These are phyloP conservation scores for Venturia pyrina DNA, from an alignment of 2,329 filamentous ascomycete genomes.

Conservation along the genomic window DNA sequence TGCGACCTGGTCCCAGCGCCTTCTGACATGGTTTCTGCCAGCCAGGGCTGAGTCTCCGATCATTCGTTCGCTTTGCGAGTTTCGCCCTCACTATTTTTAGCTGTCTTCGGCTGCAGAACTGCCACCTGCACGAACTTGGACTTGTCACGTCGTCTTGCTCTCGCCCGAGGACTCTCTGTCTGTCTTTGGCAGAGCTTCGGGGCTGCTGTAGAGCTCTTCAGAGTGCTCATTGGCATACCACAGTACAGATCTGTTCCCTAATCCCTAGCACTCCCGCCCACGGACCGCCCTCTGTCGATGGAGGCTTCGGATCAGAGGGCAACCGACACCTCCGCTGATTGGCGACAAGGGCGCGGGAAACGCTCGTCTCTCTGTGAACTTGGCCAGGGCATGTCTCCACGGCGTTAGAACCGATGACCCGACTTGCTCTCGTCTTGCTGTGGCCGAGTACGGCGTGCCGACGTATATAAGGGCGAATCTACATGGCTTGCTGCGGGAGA, in stretches of 20 bases:
- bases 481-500: neutral
- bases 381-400: neutral
- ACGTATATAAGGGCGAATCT: neutral
- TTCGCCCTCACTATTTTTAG: neutral
- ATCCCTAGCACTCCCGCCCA: neutral
- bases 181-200: neutral
- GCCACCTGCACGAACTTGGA: neutral
- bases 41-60: neutral
- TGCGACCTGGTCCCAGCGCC: neutral
- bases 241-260: neutral
- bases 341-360: neutral
- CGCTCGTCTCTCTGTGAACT: neutral
- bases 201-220: neutral
- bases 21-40: neutral
- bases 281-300: neutral
- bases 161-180: neutral
- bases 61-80: neutral
- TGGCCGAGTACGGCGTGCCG: neutral
- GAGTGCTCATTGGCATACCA: constrained; percentile 5
- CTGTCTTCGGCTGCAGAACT: neutral
- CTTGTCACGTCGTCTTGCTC: neutral
- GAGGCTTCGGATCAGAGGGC: neutral
- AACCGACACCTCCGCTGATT: neutral
- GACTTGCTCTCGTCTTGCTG: neutral
- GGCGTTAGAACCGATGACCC: constrained; percentile 2